phyloP scores from a whole-genome alignment of 1,284 basidiomycete genomes.

The Sutorius eximius region DNA sequence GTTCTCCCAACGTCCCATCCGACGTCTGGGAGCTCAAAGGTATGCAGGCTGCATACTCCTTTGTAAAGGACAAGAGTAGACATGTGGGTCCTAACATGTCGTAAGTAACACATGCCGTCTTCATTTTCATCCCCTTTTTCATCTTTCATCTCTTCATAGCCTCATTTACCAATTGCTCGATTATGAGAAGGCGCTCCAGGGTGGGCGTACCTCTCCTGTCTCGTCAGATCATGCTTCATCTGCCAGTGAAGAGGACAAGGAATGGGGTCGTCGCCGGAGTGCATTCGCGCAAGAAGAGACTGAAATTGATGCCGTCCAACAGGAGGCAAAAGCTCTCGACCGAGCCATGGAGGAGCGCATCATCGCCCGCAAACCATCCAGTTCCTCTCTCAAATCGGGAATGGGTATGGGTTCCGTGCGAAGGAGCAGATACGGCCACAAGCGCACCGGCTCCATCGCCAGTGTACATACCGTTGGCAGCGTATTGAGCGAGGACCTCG shows the following conservation, averaged over 20 bases:
- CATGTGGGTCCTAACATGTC: slow-evolving; percentile 95
- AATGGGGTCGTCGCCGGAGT: slow-evolving; percentile 74
- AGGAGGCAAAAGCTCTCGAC: slow-evolving; percentile 74
- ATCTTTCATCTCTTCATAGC: slow-evolving; percentile 43
- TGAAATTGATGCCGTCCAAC: slow-evolving; percentile 60
- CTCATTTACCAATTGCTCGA: slow-evolving; percentile 96
- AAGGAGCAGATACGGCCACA: slow-evolving; percentile 64
- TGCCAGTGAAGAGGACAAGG: slow-evolving; percentile 70
- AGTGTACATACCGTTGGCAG: slow-evolving; percentile 67
- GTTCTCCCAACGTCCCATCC: slow-evolving; percentile 62
- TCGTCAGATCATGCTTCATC: slow-evolving; percentile 53
- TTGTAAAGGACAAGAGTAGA: slow-evolving; percentile 85
- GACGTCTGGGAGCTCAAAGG: slow-evolving; percentile 79
- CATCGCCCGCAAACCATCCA: slow-evolving; percentile 67
- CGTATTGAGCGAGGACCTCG: slow-evolving; percentile 72
- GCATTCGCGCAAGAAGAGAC: slow-evolving; percentile 51
- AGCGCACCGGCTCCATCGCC: slow-evolving; percentile 69
- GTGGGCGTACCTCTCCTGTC: slow-evolving; percentile 48
- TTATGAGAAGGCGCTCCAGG: slow-evolving; percentile 81
- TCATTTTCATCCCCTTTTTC: slow-evolving; percentile 24
- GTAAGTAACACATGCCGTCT: slow-evolving; percentile 52
- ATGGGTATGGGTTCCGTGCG: slow-evolving; percentile 66
- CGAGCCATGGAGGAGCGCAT: slow-evolving; percentile 81
- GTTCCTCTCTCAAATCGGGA: slow-evolving; percentile 63
- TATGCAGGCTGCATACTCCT: slow-evolving; percentile 93